phyloP scores from a whole-genome alignment of 306 rosid species.

The Citrullus amarus region DNA sequence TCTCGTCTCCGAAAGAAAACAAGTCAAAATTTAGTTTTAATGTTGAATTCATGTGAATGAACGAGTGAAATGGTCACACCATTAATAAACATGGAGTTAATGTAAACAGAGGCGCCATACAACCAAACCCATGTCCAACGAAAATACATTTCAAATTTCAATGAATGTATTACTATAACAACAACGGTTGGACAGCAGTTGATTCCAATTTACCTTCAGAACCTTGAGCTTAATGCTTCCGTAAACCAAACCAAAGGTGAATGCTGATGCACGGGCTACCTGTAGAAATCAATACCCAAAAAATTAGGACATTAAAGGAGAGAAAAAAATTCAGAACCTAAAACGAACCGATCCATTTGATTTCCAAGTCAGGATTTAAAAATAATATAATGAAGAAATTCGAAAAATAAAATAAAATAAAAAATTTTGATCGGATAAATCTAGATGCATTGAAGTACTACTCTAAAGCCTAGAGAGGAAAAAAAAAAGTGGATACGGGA shows the following conservation, averaged over 20 bases:
- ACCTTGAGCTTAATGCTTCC: constrained; percentile 31
- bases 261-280: constrained; percentile 45
- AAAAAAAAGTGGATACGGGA: background rate
- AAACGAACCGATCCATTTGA: background rate
- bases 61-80: background rate
- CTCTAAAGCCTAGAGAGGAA: too few species aligned
- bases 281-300: background rate
- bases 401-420: too few species aligned
- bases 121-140: background rate
- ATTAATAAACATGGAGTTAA: background rate
- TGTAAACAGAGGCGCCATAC: background rate
- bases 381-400: background rate
- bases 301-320: background rate
- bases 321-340: too few species aligned
- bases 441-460: background rate
- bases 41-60: background rate
- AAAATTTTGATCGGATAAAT: background rate
- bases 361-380: background rate
- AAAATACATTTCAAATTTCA: background rate
- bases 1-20: background rate
- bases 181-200: background rate
- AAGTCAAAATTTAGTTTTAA: background rate
- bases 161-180: background rate
- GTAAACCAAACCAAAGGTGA: constrained; percentile 27
- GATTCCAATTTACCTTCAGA: constrained; percentile 19